Base-by-base conservation (phyloP, 176 grass and related monocot genomes). In the Themeda triandra region DNA sequence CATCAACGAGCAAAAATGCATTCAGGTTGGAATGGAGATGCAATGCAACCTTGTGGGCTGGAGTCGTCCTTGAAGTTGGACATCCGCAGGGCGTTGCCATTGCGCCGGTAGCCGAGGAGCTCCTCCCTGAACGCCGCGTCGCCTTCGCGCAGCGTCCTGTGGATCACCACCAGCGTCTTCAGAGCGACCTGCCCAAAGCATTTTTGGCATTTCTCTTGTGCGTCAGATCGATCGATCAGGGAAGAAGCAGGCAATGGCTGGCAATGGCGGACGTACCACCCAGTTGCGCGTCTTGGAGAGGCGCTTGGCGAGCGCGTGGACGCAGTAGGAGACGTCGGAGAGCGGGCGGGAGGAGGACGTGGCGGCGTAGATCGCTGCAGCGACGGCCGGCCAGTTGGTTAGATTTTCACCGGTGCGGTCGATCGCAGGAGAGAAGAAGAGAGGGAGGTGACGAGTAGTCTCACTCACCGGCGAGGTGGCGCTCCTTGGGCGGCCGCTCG, bases 271-370 rank as follows among this genome's bases (percentile, higher is more conserved):
- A 42, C 81, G 45, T 92, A 97, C 92, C 89, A 88, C 94, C 95
- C 96, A 98, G 85, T 93, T 95, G 31, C 24, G 81, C n/a, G 96
- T 98, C 89, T 98, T 98, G 73, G 91, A 85, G 41, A 98, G 88
- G 41, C 91, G 92, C 87, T 83, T 92, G 40, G 83, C 78, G 15
- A 98, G 91, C 6, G 89, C 91, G 69, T 92, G 90, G 42, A 93
- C 94, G 84, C 91, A 93, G 80, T 95, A 93, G 69, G 93, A 90
- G 64, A 98, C 88, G 71, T 98, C 96, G 32, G 80, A 63, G 65
- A 92, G 92, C 59, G 96, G 89, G n/a, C 87, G 80, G 80, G 58
- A 72, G 5, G 73, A 39, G 2, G 93, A 83, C 66, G 90, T 92
- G 32, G 93, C 91, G 48, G 82, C 36, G 48, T 95, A 83, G 87